Base-by-base conservation (phyloP, 2,329 filamentous ascomycete genomes). In the Magnaporthiopsis poae region DNA sequence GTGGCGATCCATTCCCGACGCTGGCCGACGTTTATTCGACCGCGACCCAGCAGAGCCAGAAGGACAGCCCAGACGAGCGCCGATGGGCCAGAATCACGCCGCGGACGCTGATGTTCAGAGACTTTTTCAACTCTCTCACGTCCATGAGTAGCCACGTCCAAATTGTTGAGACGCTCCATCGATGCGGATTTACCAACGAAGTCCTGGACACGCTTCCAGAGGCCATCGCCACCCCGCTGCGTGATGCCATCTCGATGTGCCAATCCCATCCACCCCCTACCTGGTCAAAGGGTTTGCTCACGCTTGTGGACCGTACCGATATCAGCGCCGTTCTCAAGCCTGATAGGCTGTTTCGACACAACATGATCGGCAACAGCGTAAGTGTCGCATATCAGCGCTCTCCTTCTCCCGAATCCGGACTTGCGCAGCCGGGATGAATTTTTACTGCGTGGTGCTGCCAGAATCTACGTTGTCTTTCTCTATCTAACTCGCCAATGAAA, bases 141-240 rank as follows among this genome's bases (percentile, higher is more conserved):
- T 76, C 80, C 11, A 79, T 80, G 18, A 82, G 80, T 65, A 81
- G 82, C 15, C 81, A 83, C 35, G 79, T 84, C 5, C 84, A 88
- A 69, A 85, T 90, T 69, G 89, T 96, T 2, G 88, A 95, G 73
- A 82, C 88, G 31, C 88, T 97, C 78, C 82, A 88, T 67, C 80
- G 86, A 61, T 88, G 88, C 68, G 88, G 89, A 0, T 86, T 96
- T 62, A 87, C 84, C 8, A 77, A 78, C 12, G 80, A 84, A 31
- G 79, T 93, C 63, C 82, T 98, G 21, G 91, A 96, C 69, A 92
- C 90, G 0, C 80, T 98, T 1, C 94, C 95, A 1, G 92, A 96
- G 75, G 88, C 91, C 33, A 82, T 97, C n/a, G 84, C 90, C 66
- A 86, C 89, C 2, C 90, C 91, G 0, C 80, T 98, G 18, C 89